Evolutionary conservation across 2,329 filamentous ascomycete genomes (phyloP).

Genomic region (Ampelomyces quisqualis): DNA sequence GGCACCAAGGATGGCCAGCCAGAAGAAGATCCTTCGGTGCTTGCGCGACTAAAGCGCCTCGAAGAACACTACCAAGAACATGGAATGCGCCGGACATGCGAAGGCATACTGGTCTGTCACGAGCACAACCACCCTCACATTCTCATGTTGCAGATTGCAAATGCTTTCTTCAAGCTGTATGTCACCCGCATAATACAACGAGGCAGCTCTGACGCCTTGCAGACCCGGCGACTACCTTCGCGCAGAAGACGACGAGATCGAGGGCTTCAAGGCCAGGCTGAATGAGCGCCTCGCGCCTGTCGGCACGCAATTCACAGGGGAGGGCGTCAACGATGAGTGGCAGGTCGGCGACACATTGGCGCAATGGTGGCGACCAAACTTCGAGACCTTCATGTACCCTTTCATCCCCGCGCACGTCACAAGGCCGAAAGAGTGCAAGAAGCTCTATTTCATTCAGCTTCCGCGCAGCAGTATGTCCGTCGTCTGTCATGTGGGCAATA

Average conservation of each 20-base stretch:
- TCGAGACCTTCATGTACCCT: constrained; percentile 99
- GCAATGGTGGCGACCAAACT: constrained; percentile 98
- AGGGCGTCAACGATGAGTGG: constrained; percentile 91
- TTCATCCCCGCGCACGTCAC: constrained; percentile 96
- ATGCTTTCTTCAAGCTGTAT: constrained; percentile 95
- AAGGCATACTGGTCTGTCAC: constrained; percentile 95
- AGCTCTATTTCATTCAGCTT: constrained; percentile 94
- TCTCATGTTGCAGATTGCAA: constrained; percentile 97
- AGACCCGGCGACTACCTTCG: constrained; percentile 90
- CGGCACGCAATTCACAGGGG: constrained; percentile 75
- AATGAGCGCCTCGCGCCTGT: constrained; percentile 93
- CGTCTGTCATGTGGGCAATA: no score
- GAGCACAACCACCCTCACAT: constrained; percentile 99
- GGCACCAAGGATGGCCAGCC: constrained; percentile 98
- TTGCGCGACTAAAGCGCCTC: constrained; percentile 88
- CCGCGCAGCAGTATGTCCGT: constrained; percentile 74
- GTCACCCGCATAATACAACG: constrained; percentile 16
- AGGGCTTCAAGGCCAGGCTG: constrained; percentile 89
- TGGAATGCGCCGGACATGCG: constrained; percentile 96
- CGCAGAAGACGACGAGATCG: constrained; percentile 84
- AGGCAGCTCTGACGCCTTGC: constrained; percentile 4
- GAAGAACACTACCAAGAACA: constrained; percentile 90
- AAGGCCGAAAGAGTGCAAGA: constrained; percentile 97
- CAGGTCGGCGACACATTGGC: constrained; percentile 91
- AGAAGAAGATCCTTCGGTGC: constrained; percentile 93